Conservation (phyloP, 192 early-diverging fungal species). For the Linnemannia exigua region DNA sequence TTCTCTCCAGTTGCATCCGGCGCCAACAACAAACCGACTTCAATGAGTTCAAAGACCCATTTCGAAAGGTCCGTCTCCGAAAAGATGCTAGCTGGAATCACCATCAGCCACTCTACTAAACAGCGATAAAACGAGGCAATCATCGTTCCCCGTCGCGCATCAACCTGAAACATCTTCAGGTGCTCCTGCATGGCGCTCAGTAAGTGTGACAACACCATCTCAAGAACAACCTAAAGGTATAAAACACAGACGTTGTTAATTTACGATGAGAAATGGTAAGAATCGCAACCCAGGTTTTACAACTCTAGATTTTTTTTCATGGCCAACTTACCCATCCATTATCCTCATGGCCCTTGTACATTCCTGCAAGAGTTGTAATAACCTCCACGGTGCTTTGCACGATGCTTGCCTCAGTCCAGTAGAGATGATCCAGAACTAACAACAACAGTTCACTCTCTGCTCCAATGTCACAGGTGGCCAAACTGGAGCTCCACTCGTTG, state of each 20-base stretch:
- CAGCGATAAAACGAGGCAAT: constrained; percentile 78
- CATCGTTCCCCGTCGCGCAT: constrained; percentile 60
- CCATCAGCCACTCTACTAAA: constrained; percentile 84
- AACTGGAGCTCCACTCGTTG: constrained; percentile 51
- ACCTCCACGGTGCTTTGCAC: constrained; percentile 77
- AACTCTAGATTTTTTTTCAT: too few relatives aligned
- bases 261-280: background rate
- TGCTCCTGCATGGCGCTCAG: constrained; percentile 79
- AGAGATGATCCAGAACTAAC: constrained; percentile 75
- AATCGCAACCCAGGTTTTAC: background rate
- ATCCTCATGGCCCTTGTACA: constrained; percentile 65
- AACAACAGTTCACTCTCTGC: constrained; percentile 74
- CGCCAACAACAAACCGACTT: constrained; percentile 60
- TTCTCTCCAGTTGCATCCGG: constrained; percentile 41
- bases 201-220: constrained; percentile 75
- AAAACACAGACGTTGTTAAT: background rate
- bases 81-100: constrained; percentile 69
- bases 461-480: constrained; percentile 52
- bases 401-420: constrained; percentile 68
- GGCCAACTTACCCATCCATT: constrained; percentile 62
- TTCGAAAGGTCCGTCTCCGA: constrained; percentile 72
- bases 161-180: constrained; percentile 60
- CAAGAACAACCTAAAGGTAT: constrained; percentile 57
- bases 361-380: constrained; percentile 71
- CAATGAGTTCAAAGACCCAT: constrained; percentile 81